Evolutionary conservation across 805 yeast species (phyloP), one percentile per base, ranked within the genome.

Genomic region (Kluyveromyces starmeri): DNA sequence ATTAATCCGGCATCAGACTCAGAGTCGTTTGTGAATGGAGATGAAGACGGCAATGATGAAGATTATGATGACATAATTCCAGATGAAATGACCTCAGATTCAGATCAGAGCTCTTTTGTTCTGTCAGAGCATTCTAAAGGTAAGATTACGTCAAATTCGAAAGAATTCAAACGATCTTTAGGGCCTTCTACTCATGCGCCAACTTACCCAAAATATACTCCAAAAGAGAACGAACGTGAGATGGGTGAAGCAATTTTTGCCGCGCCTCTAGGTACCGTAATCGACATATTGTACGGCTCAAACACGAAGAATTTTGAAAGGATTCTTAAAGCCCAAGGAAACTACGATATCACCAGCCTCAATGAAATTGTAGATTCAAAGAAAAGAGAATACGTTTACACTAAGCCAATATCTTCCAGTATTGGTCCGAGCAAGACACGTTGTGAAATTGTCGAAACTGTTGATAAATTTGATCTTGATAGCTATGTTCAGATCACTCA

Each of bases 381-480:
- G 35, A 51, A 57, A 28, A 62, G 94, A 46, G 57, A 59, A 7
- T 82, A 73, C 43, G 53, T 66, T 0, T 82, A 78, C 48, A 64
- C 64, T 1, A 77, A 81, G 45, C 88, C 89, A 2, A 59, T 82
- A 27, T 64, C 68, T 32, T 77, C 73, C 2, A 70, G 83, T 0
- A 74, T 83, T 36, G 92, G 89, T 0, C 92, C 92, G 5, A 80
- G 78, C 45, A 81, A 80, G 45, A 81, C 94, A 0, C 60, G 59
- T 38, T 81, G 89, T 61, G 53, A 64, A 12, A 77, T 82, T 30
- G 64, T 67, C 4, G 94, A 83, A 48, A 65, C 65, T 2, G 49
- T 81, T 12, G 73, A 75, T 20, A 62, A 68, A 27, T 61, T 51
- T 36, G 77, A 80, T 46, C 62, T 71, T 13, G 62, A 68, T 5